Base-by-base conservation (phyloP, 306 rosid species). In the Fagus crenata region DNA sequence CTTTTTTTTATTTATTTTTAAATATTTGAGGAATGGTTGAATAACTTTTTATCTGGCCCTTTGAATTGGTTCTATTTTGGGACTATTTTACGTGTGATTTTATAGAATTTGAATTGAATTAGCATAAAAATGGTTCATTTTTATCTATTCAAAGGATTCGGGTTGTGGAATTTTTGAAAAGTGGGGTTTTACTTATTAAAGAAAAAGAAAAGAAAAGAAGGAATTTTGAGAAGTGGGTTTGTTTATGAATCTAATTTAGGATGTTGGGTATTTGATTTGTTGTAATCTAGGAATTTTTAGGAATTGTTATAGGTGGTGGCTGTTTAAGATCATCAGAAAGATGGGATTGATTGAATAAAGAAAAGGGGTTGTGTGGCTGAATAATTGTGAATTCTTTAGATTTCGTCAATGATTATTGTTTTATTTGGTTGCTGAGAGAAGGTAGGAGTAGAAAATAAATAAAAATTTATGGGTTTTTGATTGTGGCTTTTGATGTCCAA, bases 311-410 rank as follows among this genome's bases (percentile, higher is more conserved):
- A 70, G 53, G 67, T 41, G 31, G 71, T 22, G 9, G 28, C 4
- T 46, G 53, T 74, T 78, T 37, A 46, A 67, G 49, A 58, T 76
- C 18, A 60, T 78, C 22, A 41, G 43, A 58, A 60, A 81, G 63
- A 55, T 72, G 69, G 61, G 55, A 68, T 73, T 49, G 67, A 73
- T 75, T 14, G 17, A 51, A 60, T 32, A n/a, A 43, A 69, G 37
- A 43, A 28, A n/a, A 14, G 40, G 33, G 41, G 53, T 54, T 33
- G 35, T 37, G 58, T 69, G 22, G 59, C 28, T 4, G 4, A 43
- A 54, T 60, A 51, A 70, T 67, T 46, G 46, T n/a, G 67, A 36
- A 31, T 69, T 69, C 9, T 71, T 31, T 75, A 69, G 72, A 32
- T 31, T 74, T 64, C 35, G 22, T 32, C 31, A 32, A 40, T 15